Evolutionary conservation across 805 yeast species (phyloP).

Genomic region (Candida sakaeoensis): DNA sequence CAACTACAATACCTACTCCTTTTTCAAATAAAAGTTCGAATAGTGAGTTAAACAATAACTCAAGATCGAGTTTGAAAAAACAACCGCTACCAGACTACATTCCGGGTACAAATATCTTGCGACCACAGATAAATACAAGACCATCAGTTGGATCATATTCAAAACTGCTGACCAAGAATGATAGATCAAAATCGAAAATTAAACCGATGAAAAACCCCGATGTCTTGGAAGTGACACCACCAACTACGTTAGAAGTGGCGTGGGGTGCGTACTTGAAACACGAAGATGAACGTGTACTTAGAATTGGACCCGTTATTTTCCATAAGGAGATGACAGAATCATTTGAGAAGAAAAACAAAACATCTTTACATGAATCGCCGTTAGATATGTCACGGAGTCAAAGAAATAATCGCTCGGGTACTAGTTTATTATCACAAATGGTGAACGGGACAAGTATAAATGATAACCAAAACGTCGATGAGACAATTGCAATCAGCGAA

Average conservation of each 20-base stretch:
- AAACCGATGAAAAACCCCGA: slow-evolving; percentile 21
- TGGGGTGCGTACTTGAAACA: slow-evolving; percentile 55
- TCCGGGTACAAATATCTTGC: slow-evolving; percentile 56
- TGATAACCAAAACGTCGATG: slow-evolving; percentile 45
- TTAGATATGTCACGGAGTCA: slow-evolving; percentile 34
- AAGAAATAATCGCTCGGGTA: slow-evolving; percentile 18
- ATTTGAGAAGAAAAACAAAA: slow-evolving; percentile 56
- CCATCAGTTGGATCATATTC: slow-evolving; percentile 17
- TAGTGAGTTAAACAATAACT: slow-evolving; percentile 20
- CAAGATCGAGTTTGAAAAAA: slow-evolving; percentile 19
- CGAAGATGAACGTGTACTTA: slow-evolving; percentile 58
- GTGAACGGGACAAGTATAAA: slow-evolving; percentile 24
- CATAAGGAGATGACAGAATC: slow-evolving; percentile 41
- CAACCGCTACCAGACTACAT: slow-evolving; percentile 43
- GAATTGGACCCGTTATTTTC: slow-evolving; percentile 51
- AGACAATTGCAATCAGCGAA: slow-evolving; percentile 66
- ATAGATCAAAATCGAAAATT: slow-evolving; percentile 9
- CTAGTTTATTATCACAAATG: slow-evolving; percentile 35
- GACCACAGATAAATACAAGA: slow-evolving; percentile 46
- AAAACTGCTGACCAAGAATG: slow-evolving; percentile 12
- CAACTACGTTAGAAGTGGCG: slow-evolving; percentile 52
- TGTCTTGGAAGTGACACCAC: slow-evolving; percentile 39
- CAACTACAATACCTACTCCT: slow-evolving; percentile 15
- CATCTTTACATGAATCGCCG: slow-evolving; percentile 58
- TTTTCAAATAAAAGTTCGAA: slow-evolving; percentile 6